Evolutionary conservation across 2,329 filamentous ascomycete species (phyloP).

Genomic region (Talaromyces funiculosus): DNA sequence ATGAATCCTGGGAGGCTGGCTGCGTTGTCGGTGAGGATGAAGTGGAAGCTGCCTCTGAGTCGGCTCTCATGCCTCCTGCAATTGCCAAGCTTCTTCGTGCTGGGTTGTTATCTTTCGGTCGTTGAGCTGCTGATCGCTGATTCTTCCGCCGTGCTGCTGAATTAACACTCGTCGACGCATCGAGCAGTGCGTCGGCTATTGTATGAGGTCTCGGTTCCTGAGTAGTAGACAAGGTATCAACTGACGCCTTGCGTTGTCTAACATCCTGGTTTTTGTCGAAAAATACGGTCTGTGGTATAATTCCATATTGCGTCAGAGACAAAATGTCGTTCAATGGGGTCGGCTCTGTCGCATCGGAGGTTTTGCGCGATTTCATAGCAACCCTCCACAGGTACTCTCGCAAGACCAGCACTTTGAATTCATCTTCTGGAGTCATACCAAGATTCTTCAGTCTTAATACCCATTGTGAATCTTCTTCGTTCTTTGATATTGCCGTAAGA

Average conservation of each 20-base stretch:
- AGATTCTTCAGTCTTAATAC: slow-evolving; percentile 76
- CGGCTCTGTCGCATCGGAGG: slow-evolving; percentile 29
- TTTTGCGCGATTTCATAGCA: slow-evolving; percentile 63
- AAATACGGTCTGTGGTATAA: slow-evolving; percentile 83
- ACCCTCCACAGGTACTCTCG: slow-evolving; percentile 89
- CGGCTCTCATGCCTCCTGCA: slow-evolving; percentile 20
- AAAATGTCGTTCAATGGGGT: slow-evolving; percentile 64
- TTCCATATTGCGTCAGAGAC: slow-evolving; percentile 65
- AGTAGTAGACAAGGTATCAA: slow-evolving; percentile 24
- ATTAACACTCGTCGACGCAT: slow-evolving; percentile 85
- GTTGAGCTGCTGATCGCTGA: slow-evolving; percentile 36
- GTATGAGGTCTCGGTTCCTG: slow-evolving; percentile 57
- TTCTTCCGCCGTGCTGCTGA: slow-evolving; percentile 49
- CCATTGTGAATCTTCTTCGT: slow-evolving; percentile 93
- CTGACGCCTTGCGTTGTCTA: slow-evolving; percentile 29
- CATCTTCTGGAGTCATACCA: slow-evolving; percentile 75
- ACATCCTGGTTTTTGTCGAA: slow-evolving; percentile 71
- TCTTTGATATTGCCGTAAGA: slow-evolving; percentile 62
- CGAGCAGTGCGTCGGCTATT: slow-evolving; percentile 82
- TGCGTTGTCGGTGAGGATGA: slow-evolving; percentile 33
- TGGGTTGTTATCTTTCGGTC: slow-evolving; percentile 28
- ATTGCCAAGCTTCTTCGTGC: slow-evolving; percentile 16
- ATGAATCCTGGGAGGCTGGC: slow-evolving; percentile 28
- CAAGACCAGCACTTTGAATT: slow-evolving; percentile 79
- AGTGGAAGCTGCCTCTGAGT: slow-evolving; percentile 25